Evolutionary conservation across 2,329 filamentous ascomycete genomes (phyloP), one percentile per base, ranked within the genome.

Genomic region (Passalora sequoiae): DNA sequence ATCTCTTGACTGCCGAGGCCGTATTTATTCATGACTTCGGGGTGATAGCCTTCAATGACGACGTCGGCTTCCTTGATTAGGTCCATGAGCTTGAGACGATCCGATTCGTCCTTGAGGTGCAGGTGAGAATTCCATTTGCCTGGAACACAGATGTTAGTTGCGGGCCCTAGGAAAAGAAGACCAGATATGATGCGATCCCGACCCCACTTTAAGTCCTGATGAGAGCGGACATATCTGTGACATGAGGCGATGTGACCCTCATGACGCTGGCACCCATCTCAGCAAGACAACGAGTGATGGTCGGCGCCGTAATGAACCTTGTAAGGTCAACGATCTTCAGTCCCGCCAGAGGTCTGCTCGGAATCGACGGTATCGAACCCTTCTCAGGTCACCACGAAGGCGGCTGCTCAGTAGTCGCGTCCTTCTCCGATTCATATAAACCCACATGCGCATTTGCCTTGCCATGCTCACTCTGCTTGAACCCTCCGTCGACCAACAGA

Each of bases 191-290:
- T n/a, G n/a, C n/a, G n/a, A n/a, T n/a, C n/a, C n/a, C n/a, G n/a
- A n/a, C n/a, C 24, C 24, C 24, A 27, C 7, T 27, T 27, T 6
- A 76, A 58, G 43, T 76, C 73, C 2, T 61, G 59, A 35, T 72
- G 69, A 75, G 38, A 0, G 38, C 35, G 0, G 72, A 47, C 19
- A 56, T 36, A 59, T 86, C 83, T 12, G 81, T 80, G 13, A 87
- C 70, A 35, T 77, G 68, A 0, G 80, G 76, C 6, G 78, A 79
- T 3, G 83, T 87, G 32, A 88, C 72, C 55, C 86, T 84, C 51
- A 89, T 72, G 1, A 89, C 83, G 40, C 82, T 76, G 6, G 84
- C 84, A 2, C 84, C 85, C 58, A 86, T 83, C 50, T 86, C 84
- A 12, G 81, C 83, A 0, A 89, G 72, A 1, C 80, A 80, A 21